phyloP scores from a whole-genome alignment of 2,329 filamentous ascomycete species.

The Cadophora sp. region DNA sequence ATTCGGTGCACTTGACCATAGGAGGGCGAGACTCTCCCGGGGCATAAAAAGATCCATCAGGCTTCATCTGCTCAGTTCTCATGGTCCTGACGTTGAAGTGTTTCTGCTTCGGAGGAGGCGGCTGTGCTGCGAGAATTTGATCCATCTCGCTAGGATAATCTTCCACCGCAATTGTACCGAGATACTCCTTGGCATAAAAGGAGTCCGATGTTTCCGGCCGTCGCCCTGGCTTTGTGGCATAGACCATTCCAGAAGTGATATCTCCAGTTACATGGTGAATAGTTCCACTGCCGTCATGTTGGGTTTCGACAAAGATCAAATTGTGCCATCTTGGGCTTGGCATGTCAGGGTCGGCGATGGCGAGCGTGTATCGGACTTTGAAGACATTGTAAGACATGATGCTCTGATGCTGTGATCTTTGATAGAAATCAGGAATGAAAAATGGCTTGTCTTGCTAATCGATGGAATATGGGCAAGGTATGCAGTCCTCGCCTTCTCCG shows the following conservation, averaged over 20 bases:
- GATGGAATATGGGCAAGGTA: too few relatives aligned
- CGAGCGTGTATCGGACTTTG: background rate
- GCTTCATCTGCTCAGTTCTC: background rate
- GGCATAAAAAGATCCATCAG: background rate
- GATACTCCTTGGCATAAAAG: background rate
- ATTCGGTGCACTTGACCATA: constrained; percentile 32
- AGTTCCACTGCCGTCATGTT: background rate
- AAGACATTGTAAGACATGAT: background rate
- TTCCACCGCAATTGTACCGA: background rate
- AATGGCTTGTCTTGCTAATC: too few relatives aligned
- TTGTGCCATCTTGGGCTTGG: constrained; percentile 1
- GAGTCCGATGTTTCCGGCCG: background rate
- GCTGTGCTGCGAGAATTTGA: background rate
- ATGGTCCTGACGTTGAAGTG: background rate
- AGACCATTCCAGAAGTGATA: constrained; percentile 2
- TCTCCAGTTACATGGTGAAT: constrained; percentile 8
- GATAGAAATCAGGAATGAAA: too few relatives aligned
- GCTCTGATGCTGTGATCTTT: too few relatives aligned
- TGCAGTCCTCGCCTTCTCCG: too few relatives aligned
- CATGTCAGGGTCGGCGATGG: constrained; percentile 1
- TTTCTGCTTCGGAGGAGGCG: background rate
- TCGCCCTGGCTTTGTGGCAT: background rate
- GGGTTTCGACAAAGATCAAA: background rate
- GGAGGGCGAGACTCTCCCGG: constrained; percentile 19
- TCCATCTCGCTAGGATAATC: background rate